phyloP scores from a whole-genome alignment of 352 stramenopile genomes.

The Pythium vanterpoolii region DNA sequence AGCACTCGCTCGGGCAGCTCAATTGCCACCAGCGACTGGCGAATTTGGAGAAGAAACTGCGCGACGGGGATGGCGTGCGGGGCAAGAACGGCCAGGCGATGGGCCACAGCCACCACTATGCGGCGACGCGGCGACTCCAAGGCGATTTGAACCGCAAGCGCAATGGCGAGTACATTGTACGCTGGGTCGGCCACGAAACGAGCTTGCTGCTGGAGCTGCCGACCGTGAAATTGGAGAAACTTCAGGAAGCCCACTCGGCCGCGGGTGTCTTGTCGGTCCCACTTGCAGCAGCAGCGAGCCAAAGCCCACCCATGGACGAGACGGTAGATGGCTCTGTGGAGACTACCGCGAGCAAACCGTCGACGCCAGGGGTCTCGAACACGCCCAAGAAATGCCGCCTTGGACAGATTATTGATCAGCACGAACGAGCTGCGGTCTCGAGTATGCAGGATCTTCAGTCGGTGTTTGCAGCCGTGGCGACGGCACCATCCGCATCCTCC shows the following conservation, averaged over 20 bases:
- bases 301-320: background rate
- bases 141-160: conserved; percentile 80
- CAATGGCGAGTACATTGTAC: conserved; percentile 77
- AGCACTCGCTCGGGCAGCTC: conserved; percentile 69
- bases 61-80: conserved; percentile 55
- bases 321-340: conserved; percentile 4
- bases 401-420: conserved; percentile 52
- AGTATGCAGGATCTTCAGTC: conserved; percentile 6
- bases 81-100: conserved; percentile 52
- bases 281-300: background rate
- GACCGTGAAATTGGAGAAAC: conserved; percentile 34
- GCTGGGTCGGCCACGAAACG: conserved; percentile 81
- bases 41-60: conserved; percentile 83
- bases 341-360: background rate
- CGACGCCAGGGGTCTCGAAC: conserved; percentile 34
- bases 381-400: conserved; percentile 57
- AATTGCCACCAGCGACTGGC: conserved; percentile 81
- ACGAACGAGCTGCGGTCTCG: conserved; percentile 33
- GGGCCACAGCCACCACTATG: conserved; percentile 78
- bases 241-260: conserved; percentile 40
- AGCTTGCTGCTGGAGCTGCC: conserved; percentile 74
- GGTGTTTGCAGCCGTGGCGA: background rate
- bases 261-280: conserved; percentile 14
- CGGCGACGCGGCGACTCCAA: conserved; percentile 63
- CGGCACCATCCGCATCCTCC: background rate